Evolutionary conservation across 192 early-diverging fungal genomes (phyloP).

Genomic region (Spizellomyces sp.): DNA sequence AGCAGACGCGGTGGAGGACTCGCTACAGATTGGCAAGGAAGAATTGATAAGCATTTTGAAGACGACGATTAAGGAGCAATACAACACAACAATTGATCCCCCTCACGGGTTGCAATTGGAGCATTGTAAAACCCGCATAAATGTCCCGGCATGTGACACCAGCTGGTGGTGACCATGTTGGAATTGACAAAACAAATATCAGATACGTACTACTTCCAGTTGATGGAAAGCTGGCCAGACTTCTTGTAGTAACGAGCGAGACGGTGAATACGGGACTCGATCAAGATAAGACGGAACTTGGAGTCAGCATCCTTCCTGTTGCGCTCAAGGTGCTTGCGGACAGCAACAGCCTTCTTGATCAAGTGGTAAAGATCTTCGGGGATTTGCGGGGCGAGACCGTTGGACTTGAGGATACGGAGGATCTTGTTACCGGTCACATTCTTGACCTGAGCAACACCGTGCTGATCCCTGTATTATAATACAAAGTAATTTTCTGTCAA

Average conservation of each 20-base stretch:
- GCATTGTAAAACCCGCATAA: constrained; percentile 11
- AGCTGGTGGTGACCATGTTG: neutral
- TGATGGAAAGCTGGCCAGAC: constrained; percentile 91
- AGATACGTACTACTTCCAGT: constrained; percentile 91
- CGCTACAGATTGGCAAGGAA: constrained; percentile 56
- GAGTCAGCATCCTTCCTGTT: constrained; percentile 98
- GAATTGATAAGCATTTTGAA: constrained; percentile 14
- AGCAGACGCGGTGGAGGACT: constrained; percentile 79
- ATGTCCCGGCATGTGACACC: neutral
- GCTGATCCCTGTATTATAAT: constrained; percentile 72
- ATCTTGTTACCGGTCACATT: constrained; percentile 99
- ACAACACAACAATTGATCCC: constrained; percentile 8
- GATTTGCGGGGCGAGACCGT: constrained; percentile 92
- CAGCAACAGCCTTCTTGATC: constrained; percentile 99
- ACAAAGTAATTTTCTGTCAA: neutral
- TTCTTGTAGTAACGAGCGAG: constrained; percentile 99
- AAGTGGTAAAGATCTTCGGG: constrained; percentile 99
- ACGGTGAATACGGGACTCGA: constrained; percentile 98
- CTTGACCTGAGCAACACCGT: constrained; percentile 96
- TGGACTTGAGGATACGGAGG: constrained; percentile 97
- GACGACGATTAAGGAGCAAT: constrained; percentile 34
- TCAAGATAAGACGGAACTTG: constrained; percentile 98
- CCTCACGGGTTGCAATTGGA: constrained; percentile 1
- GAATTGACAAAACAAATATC: constrained; percentile 5
- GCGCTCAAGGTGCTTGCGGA: constrained; percentile 98